Percentiles rank a stretch among this genome's conserved stretches.
Evolutionary conservation across 306 rosid genomes (phyloP).

Genomic region (Dalbergia cultrata): DNA sequence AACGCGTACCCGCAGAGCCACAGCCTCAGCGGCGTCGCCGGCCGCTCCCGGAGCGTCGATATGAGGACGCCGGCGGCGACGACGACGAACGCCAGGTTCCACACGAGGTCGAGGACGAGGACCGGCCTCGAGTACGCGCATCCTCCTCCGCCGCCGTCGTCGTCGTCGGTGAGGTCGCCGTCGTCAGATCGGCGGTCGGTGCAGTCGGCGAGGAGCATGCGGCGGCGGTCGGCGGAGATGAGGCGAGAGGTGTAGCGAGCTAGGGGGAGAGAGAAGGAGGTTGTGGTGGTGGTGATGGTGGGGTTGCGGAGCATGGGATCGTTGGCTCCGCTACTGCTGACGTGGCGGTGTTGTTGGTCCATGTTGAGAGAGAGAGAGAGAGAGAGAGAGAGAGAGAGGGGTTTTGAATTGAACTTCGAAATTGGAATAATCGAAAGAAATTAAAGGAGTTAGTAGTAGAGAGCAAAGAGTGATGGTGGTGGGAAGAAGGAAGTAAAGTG

Average conservation of each 20-base stretch:
- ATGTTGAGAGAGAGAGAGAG: conserved; percentile 40
- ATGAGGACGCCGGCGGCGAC: conserved; percentile 71
- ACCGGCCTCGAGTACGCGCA: conserved; percentile 65
- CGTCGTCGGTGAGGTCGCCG: conserved; percentile 31
- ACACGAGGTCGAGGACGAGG: conserved; percentile 69
- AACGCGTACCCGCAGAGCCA: conserved; percentile 78
- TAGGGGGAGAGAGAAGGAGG: conserved; percentile 59
- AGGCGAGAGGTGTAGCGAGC: conserved; percentile 53
- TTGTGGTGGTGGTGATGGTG: conserved; percentile 45
- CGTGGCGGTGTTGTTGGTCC: conserved; percentile 58
- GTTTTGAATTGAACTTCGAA: neutral
- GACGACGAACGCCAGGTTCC: conserved; percentile 77
- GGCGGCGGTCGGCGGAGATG: conserved; percentile 57
- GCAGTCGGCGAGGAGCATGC: conserved; percentile 50
- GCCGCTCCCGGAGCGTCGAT: conserved; percentile 66
- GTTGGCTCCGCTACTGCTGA: conserved; percentile 25
- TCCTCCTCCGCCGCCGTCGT: neutral
- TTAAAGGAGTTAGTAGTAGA: neutral
- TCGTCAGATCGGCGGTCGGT: conserved; percentile 44
- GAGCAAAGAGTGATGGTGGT: neutral
- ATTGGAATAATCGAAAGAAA: neutral
- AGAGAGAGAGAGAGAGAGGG: neutral
- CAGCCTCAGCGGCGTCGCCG: conserved; percentile 73
- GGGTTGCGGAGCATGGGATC: conserved; percentile 50
- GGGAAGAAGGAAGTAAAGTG: neutral